These are phyloP conservation scores for Daedaleopsis sinensis DNA, from an alignment of 768 basidiomycete species.

Conservation along the genomic window DNA sequence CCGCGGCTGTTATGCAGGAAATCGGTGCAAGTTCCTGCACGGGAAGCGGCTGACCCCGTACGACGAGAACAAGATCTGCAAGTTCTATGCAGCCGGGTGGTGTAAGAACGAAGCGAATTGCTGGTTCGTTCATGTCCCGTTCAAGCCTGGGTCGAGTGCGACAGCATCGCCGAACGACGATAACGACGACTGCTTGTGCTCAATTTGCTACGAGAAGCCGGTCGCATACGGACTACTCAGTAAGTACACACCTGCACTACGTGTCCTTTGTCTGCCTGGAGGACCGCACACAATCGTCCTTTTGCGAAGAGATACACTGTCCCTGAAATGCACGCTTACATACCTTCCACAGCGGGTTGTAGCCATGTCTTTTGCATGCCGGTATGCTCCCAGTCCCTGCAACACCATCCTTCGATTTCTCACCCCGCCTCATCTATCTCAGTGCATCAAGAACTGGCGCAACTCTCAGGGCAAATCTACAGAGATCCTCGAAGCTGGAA, in stretches of 20 bases:
- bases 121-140: constrained; percentile 70
- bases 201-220: constrained; percentile 78
- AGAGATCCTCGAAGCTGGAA: constrained; percentile 56
- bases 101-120: constrained; percentile 71
- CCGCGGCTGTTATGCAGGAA: constrained; percentile 71
- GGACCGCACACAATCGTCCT: neutral
- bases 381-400: constrained; percentile 41
- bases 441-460: constrained; percentile 86
- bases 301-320: neutral
- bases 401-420: neutral
- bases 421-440: neutral
- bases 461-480: constrained; percentile 54
- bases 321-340: neutral
- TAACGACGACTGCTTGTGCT: constrained; percentile 56
- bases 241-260: constrained; percentile 32
- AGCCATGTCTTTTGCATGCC: constrained; percentile 78
- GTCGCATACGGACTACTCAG: constrained; percentile 68
- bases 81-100: constrained; percentile 65
- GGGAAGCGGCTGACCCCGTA: constrained; percentile 62
- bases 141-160: constrained; percentile 2
- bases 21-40: constrained; percentile 79
- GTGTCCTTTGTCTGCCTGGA: neutral
- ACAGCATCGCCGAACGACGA: constrained; percentile 11
- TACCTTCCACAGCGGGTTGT: constrained; percentile 55
- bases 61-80: constrained; percentile 73